phyloP scores from a whole-genome alignment of 148 eudicot genomes.

The Rhododendron henanense region DNA sequence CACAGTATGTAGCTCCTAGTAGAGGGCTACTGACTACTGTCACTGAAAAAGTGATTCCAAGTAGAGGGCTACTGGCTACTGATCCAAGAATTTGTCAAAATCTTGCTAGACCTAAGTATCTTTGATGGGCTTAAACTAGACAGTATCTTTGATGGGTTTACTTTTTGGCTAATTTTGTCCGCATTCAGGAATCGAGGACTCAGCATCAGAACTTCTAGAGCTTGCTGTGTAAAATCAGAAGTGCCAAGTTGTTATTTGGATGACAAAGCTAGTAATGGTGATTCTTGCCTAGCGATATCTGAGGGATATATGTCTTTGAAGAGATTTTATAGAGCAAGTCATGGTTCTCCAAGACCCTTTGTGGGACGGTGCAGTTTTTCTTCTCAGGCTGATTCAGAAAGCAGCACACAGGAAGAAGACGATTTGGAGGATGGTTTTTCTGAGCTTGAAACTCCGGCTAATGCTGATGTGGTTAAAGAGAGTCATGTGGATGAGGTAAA shows the following conservation, averaged over 20 bases:
- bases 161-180: background rate
- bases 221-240: slow-evolving; percentile 36
- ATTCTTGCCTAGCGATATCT: slow-evolving; percentile 10
- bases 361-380: slow-evolving; percentile 36
- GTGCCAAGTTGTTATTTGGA: slow-evolving; percentile 22
- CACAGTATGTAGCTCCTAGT: too few species aligned
- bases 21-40: too few species aligned
- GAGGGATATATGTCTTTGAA: slow-evolving; percentile 20
- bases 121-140: too few species aligned
- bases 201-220: slow-evolving; percentile 26
- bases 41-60: too few species aligned
- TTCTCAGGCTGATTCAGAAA: slow-evolving; percentile 49
- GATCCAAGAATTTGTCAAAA: too few species aligned
- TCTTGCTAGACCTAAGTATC: too few species aligned
- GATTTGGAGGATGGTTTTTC: slow-evolving; percentile 86
- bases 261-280: slow-evolving; percentile 21
- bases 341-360: slow-evolving; percentile 19
- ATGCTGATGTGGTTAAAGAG: slow-evolving; percentile 15
- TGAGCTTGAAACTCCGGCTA: slow-evolving; percentile 59
- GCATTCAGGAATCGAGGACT: slow-evolving; percentile 33
- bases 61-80: too few species aligned
- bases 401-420: slow-evolving; percentile 52
- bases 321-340: slow-evolving; percentile 19
- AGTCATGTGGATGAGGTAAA: slow-evolving; percentile 21
- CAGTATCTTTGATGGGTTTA: too few species aligned